These are phyloP conservation scores for Yarrowia sp. DNA, from an alignment of 805 yeast genomes.

Conservation along the genomic window DNA sequence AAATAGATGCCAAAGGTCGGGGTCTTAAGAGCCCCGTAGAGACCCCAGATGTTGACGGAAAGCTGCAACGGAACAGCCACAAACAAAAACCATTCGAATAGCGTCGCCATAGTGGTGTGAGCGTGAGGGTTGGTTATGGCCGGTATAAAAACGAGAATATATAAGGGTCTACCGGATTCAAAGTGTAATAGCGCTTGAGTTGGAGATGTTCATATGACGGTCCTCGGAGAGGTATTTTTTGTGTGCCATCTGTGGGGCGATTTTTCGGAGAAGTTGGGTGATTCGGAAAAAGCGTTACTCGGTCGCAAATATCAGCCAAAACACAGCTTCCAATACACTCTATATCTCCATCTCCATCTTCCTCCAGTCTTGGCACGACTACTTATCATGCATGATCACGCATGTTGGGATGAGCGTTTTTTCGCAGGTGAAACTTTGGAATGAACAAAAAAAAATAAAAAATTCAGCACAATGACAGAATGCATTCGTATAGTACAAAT, in stretches of 20 bases:
- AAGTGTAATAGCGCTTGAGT: background rate
- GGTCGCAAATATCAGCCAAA: too few relatives aligned
- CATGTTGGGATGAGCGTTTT: slow-evolving; percentile 18
- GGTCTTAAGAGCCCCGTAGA: background rate
- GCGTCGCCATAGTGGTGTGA: background rate
- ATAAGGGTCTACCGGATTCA: background rate
- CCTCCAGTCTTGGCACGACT: background rate
- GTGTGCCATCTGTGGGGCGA: too few relatives aligned
- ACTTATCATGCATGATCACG: slow-evolving; percentile 19
- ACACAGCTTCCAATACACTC: background rate
- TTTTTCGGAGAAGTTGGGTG: too few relatives aligned
- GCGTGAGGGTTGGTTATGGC: background rate
- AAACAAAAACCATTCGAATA: slow-evolving; percentile 18
- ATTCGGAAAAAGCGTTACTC: too few relatives aligned
- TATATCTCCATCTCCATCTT: background rate
- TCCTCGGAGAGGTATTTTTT: background rate
- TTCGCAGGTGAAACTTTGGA: background rate
- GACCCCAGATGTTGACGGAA: slow-evolving; percentile 9
- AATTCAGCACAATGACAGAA: background rate
- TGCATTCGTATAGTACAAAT: slow-evolving; percentile 7
- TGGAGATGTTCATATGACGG: slow-evolving; percentile 1
- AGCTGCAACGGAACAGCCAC: slow-evolving; percentile 5
- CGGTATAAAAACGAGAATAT: background rate
- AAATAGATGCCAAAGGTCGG: slow-evolving; percentile 6
- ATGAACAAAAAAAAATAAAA: too few relatives aligned